phyloP scores from a whole-genome alignment of 768 basidiomycete genomes.

The Lactarius quietus region DNA sequence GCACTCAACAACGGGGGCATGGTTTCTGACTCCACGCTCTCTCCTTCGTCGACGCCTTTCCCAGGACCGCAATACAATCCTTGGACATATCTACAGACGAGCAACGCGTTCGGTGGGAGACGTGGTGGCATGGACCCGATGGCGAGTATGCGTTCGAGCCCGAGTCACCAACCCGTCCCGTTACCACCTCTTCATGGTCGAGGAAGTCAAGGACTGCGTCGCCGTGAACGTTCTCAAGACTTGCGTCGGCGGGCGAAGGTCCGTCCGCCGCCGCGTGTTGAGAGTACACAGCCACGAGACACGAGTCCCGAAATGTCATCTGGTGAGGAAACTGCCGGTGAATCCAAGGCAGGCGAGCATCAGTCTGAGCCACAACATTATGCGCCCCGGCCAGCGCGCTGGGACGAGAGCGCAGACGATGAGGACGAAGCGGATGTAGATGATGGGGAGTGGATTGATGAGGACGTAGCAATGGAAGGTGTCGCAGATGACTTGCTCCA shows the following conservation, averaged over 20 bases:
- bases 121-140: constrained; percentile 37
- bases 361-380: constrained; percentile 27
- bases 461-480: constrained; percentile 74
- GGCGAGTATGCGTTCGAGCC: constrained; percentile 67
- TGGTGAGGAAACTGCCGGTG: constrained; percentile 78
- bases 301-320: constrained; percentile 75
- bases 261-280: constrained; percentile 72
- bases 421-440: constrained; percentile 32
- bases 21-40: constrained; percentile 70
- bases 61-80: constrained; percentile 60
- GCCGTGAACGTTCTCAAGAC: constrained; percentile 40
- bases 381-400: constrained; percentile 27
- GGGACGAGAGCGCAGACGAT: constrained; percentile 41
- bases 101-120: constrained; percentile 21
- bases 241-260: constrained; percentile 36
- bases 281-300: constrained; percentile 79
- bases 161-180: constrained; percentile 61
- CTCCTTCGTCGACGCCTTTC: constrained; percentile 72
- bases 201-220: constrained; percentile 44
- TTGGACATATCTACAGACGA: constrained; percentile 62
- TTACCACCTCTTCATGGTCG: constrained; percentile 52
- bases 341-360: constrained; percentile 38
- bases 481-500: constrained; percentile 71
- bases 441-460: constrained; percentile 42
- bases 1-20: constrained; percentile 64